Evolutionary conservation across 2,329 filamentous ascomycete species (phyloP).

Genomic region (Bipolaris oryzae): DNA sequence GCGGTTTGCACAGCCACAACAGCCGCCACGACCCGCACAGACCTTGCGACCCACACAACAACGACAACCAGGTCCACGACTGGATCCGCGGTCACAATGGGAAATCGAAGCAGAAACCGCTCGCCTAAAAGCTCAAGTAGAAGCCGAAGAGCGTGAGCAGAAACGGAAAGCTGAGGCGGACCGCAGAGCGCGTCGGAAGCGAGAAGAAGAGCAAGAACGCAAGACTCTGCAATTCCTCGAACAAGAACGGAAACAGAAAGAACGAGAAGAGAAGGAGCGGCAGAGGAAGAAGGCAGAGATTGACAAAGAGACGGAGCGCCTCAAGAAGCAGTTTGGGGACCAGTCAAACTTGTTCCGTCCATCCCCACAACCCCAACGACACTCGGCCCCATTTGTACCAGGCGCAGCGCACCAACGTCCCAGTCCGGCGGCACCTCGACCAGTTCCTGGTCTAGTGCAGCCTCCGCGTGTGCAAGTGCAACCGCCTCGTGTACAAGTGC

Average conservation of each 20-base stretch:
- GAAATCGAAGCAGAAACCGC: conserved; percentile 58
- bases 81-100: conserved; percentile 60
- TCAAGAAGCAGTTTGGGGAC: conserved; percentile 70
- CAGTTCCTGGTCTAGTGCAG: conserved; percentile 25
- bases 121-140: conserved; percentile 52
- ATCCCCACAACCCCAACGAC: conserved; percentile 28
- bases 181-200: conserved; percentile 62
- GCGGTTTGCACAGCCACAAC: conserved; percentile 9
- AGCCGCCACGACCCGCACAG: conserved; percentile 5
- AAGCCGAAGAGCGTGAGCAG: conserved; percentile 53
- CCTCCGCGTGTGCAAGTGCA: conserved; percentile 20
- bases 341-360: conserved; percentile 37
- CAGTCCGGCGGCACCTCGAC: conserved; percentile 7
- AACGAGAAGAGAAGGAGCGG: conserved; percentile 68
- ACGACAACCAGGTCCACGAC: conserved; percentile 24
- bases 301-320: conserved; percentile 76
- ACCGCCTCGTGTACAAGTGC: conserved; percentile 21
- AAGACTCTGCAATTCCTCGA: conserved; percentile 44
- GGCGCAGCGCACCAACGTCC: conserved; percentile 22
- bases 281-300: conserved; percentile 59
- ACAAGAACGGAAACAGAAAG: conserved; percentile 61
- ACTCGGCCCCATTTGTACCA: conserved; percentile 30
- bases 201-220: conserved; percentile 62
- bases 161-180: conserved; percentile 52
- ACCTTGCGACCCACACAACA: conserved; percentile 18